Evolutionary conservation across 805 yeast genomes (phyloP), one percentile per base, ranked within the genome.

Genomic region (Limtongia smithiae): DNA sequence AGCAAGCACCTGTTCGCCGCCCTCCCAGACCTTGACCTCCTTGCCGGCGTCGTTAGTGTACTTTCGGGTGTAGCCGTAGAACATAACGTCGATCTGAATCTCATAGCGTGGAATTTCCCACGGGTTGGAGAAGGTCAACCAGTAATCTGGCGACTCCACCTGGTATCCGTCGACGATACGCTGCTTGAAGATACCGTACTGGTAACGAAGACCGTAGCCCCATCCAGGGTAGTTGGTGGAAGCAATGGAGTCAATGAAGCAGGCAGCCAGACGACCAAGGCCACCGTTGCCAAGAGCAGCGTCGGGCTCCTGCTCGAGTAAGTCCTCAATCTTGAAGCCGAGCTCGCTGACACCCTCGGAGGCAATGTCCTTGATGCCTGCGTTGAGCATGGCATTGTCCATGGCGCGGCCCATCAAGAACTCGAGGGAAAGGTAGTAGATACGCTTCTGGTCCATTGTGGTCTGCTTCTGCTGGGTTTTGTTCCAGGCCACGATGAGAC

Each of bases 261-360:
- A 90, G 18, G 96, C 96, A 20, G 96, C 96, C 64, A 89, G 74
- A 65, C 97, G 80, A 55, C 97, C 97, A 48, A 89, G 73, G 57
- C 97, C 97, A 65, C 97, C 97, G 63, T 90, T 90, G 62, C 97
- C 97, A 47, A 89, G 76, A 22, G 89, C 96, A 9, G 96, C 96
- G 68, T 89, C 97, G 0, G 94, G 93, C 69, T 89, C 97, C 62
- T 85, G 81, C 43, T 81, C 81, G 59, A 90, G 72, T 25, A 89
- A 75, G 61, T 89, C 96, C 69, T 90, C 97, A 57, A 89, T 70
- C 54, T 82, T 80, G 76, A 89, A 89, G 9, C 97, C 97, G 60
- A 90, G 76, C 46, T 86, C 88, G 45, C 74, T 74, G 45, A 81
- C 73, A 2, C 85, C 79, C 3, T 70, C 71, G 46, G 20, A 21